Base-by-base conservation (phyloP, 169 alveolate genomes). In the Theileria equi region DNA sequence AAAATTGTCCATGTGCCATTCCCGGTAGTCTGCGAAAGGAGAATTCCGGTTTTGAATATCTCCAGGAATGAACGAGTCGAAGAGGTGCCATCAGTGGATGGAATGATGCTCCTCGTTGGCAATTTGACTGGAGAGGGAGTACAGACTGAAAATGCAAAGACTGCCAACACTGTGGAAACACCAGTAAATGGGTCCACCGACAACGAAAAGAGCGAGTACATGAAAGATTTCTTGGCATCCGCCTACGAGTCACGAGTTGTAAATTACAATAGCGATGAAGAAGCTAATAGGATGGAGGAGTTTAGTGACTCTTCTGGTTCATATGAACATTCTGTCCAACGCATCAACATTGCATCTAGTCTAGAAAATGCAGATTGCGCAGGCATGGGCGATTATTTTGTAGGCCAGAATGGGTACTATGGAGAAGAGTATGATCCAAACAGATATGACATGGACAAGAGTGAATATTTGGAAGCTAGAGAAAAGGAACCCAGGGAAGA, bases 1-100 rank as follows among this genome's bases (percentile, higher is more conserved):
- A 90, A 83, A 72, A 88, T 92, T 1, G 88, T 92, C 41, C 92
- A 92, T 53, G 95, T 90, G 43, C 94, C 96, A 2, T 81, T 89
- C 11, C 90, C 90, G 32, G 72, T 92, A 49, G 93, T 92, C 32
- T 90, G 85, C 43, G 96, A 92, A 47, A 69, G 96, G 53, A 89
- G 90, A 13, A 92, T 92, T 16, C 96, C 95, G 19, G 95, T 92
- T 6, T 89, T 92, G 28, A 91, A 84, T 25, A 82, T 89, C 35
- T 66, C 66, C 8, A 74, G 77, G n/a, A 86, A 88, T 49, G 96
- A 92, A 49, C 84, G 74, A 63, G 64, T 84, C 16, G 93, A 90
- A 8, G 96, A 92, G 58, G 88, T 92, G 32, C 94, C 92, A 36
- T 79, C 71, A 32, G 41, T 86, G 31, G 66, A 72, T 34, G 60